Conservation (phyloP, 2,329 filamentous ascomycete species). For the Ophiostoma fasciatum region DNA sequence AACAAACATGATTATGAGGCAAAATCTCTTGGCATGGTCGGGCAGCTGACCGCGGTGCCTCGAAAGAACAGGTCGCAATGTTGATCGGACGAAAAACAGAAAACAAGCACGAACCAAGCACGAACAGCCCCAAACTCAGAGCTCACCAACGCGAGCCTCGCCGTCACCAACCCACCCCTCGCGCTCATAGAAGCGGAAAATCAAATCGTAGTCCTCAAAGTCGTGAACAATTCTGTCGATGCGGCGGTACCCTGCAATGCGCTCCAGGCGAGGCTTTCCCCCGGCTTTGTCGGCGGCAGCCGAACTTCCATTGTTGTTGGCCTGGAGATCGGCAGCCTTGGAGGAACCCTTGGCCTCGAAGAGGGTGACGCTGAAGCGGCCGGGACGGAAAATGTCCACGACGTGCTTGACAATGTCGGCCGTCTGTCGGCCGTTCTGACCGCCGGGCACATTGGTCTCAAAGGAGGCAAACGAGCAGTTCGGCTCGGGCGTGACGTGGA, state of each 20-base stretch:
- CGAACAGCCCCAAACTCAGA: too few species aligned
- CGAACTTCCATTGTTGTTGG: slow-evolving; percentile 4
- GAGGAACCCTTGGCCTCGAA: slow-evolving; percentile 88
- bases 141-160: slow-evolving; percentile 38
- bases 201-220: slow-evolving; percentile 89
- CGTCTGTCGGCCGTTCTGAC: slow-evolving; percentile 75
- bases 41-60: too few species aligned
- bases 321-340: slow-evolving; percentile 6
- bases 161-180: slow-evolving; percentile 55
- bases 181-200: slow-evolving; percentile 92
- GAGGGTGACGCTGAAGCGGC: slow-evolving; percentile 92
- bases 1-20: too few species aligned
- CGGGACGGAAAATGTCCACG: slow-evolving; percentile 88
- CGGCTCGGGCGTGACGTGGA: slow-evolving; percentile 94
- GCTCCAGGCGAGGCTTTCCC: slow-evolving; percentile 48
- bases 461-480: slow-evolving; percentile 97
- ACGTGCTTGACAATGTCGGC: slow-evolving; percentile 87
- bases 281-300: slow-evolving; percentile 22
- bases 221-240: slow-evolving; percentile 95
- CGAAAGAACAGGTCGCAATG: too few species aligned
- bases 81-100: too few species aligned
- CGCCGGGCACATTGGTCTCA: slow-evolving; percentile 90
- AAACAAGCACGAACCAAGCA: too few species aligned
- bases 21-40: too few species aligned
- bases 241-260: slow-evolving; percentile 71